A percentile compares a stretch with the other conserved stretches of the same genome.
phyloP scores from a whole-genome alignment of 192 early-diverging fungal genomes.

The Dissophora globulifera region DNA sequence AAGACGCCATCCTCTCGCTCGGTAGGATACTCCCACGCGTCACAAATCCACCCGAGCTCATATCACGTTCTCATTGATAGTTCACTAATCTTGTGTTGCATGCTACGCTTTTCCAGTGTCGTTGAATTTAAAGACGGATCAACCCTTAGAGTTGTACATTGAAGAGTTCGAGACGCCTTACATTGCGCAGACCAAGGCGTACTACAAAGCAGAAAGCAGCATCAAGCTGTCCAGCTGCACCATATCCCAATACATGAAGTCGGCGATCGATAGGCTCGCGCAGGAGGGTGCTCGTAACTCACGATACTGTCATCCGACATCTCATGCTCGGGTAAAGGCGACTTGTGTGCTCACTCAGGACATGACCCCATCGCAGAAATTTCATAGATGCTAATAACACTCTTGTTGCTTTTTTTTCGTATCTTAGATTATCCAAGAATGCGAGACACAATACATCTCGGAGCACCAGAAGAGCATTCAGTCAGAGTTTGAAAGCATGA shows the following conservation, averaged over 20 bases:
- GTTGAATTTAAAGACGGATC: constrained; percentile 69
- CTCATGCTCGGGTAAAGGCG: constrained; percentile 68
- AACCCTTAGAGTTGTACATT: constrained; percentile 77
- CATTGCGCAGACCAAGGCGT: constrained; percentile 69
- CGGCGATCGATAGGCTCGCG: constrained; percentile 64
- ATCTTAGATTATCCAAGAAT: constrained; percentile 70
- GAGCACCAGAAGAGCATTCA: constrained; percentile 72
- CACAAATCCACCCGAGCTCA: background rate
- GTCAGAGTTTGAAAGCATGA: constrained; percentile 76
- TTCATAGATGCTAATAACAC: background rate
- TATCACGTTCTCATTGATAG: background rate
- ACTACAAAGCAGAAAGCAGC: constrained; percentile 77
- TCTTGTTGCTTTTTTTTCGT: background rate
- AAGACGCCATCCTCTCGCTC: constrained; percentile 65
- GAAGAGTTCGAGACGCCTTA: constrained; percentile 84
- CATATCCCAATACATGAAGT: constrained; percentile 79
- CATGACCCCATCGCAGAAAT: no score
- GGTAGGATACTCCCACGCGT: constrained; percentile 52
- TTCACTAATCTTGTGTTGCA: no score
- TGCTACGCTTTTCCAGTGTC: constrained; percentile 62
- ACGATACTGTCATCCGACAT: constrained; percentile 73
- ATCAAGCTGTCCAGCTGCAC: constrained; percentile 60
- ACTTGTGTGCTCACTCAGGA: background rate
- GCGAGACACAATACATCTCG: constrained; percentile 78
- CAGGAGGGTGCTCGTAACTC: constrained; percentile 72